phyloP scores from a whole-genome alignment of 768 basidiomycete genomes.

The Boletus tomentosulus region DNA sequence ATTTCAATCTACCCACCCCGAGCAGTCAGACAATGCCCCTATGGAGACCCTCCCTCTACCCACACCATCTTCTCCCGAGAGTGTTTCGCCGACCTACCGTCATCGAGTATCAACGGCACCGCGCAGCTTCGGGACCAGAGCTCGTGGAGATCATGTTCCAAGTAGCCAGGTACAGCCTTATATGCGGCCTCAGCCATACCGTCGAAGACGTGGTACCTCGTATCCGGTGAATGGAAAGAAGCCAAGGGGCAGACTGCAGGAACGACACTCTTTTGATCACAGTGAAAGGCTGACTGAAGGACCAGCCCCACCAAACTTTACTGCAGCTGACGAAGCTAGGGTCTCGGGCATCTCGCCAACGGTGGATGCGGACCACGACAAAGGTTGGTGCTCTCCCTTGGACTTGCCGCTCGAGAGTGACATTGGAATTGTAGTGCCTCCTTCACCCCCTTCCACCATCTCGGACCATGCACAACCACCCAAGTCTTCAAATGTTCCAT shows the following conservation, averaged over 20 bases:
- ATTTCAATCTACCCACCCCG: not conserved
- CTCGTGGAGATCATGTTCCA: not conserved
- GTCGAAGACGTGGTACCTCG: constrained; percentile 3
- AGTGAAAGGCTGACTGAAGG: not conserved
- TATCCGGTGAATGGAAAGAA: constrained; percentile 4
- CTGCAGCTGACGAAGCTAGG: not conserved
- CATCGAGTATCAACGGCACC: constrained; percentile 11
- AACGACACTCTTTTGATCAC: not conserved
- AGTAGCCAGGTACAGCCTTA: not conserved
- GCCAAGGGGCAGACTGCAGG: not conserved
- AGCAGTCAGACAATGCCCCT: constrained; percentile 13
- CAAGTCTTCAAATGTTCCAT: not conserved
- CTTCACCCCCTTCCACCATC: not conserved
- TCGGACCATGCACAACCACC: constrained; percentile 1
- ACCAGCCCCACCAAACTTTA: not conserved
- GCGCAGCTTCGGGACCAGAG: constrained; percentile 3
- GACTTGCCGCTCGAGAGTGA: not conserved
- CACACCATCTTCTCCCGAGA: constrained; percentile 10
- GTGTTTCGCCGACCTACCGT: not conserved
- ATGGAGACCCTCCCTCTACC: constrained; percentile 12
- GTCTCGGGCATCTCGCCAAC: not conserved
- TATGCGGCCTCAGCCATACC: not conserved
- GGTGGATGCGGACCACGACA: not conserved
- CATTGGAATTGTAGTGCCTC: not conserved
- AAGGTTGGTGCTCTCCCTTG: not conserved